These are phyloP conservation scores for Tetrahymena elliotti DNA, from an alignment of 73 alveolate species.

Conservation along the genomic window DNA sequence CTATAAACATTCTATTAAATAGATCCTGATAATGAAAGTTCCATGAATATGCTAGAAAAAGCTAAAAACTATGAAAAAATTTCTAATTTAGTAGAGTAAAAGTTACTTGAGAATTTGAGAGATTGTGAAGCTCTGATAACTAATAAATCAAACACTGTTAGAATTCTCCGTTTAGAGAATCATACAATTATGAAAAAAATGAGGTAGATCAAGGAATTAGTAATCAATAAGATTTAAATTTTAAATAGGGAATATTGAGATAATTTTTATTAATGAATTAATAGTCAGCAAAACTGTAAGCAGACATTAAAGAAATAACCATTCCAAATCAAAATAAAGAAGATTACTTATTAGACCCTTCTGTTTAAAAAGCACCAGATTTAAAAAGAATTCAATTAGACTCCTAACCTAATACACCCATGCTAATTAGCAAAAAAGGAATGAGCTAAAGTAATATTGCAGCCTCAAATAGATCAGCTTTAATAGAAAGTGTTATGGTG, in stretches of 20 bases:
- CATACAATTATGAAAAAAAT: background rate
- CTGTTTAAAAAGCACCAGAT: background rate
- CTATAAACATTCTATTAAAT: background rate
- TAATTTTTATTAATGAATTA: no score
- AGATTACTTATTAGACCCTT: background rate
- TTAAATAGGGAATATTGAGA: no score
- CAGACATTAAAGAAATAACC: background rate
- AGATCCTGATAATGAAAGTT: background rate
- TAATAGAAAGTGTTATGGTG: background rate
- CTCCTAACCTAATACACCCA: background rate
- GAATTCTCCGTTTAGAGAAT: background rate
- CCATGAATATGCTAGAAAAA: background rate
- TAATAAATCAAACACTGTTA: background rate
- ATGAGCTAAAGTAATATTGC: background rate
- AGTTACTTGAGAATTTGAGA: background rate
- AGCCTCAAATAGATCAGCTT: background rate
- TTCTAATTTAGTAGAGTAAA: background rate
- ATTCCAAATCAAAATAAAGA: background rate
- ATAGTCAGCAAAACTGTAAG: background rate
- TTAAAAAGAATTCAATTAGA: background rate
- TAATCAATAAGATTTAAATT: no score
- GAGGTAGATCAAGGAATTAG: background rate
- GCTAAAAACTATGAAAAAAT: background rate
- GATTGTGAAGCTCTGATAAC: background rate
- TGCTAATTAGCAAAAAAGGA: background rate